Percentiles rank a stretch among this genome's conserved stretches.
Conservation (phyloP, 495 filamentous ascomycete genomes). For the Xylaria intraflava region DNA sequence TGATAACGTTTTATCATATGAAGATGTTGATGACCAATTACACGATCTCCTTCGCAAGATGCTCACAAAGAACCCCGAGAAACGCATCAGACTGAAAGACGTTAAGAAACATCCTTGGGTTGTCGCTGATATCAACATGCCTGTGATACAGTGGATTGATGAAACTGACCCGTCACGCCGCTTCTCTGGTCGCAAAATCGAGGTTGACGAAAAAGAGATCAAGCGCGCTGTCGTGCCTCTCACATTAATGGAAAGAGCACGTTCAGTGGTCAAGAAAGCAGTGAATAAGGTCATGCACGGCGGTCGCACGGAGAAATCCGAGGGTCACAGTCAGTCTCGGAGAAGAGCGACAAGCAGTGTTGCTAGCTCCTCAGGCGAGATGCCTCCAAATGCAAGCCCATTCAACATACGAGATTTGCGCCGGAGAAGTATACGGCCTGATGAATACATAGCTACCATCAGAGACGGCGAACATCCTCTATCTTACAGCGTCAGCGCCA, state of each 20-base stretch:
- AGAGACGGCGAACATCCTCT: constrained; percentile 65
- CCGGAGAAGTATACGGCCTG: constrained; percentile 62
- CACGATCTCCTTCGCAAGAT: constrained; percentile 74
- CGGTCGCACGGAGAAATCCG: constrained; percentile 43
- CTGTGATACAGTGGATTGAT: constrained; percentile 71
- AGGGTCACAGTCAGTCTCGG: constrained; percentile 47
- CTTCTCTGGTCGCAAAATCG: constrained; percentile 80
- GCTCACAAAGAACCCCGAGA: constrained; percentile 79
- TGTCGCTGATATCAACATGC: constrained; percentile 66
- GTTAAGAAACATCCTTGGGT: constrained; percentile 98
- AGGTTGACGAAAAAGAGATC: constrained; percentile 86
- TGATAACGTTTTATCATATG: constrained; percentile 70
- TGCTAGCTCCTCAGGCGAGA: constrained; percentile 47
- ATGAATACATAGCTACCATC: constrained; percentile 57
- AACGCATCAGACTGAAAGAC: constrained; percentile 81
- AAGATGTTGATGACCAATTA: constrained; percentile 76
- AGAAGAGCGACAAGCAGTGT: constrained; percentile 52
- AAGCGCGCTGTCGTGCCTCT: constrained; percentile 84
- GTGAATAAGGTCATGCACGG: constrained; percentile 54
- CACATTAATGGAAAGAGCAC: constrained; percentile 71
- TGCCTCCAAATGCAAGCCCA: constrained; percentile 26
- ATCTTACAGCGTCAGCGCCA: constrained; percentile 73
- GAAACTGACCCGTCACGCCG: constrained; percentile 82
- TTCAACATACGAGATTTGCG: constrained; percentile 45
- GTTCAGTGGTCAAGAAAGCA: constrained; percentile 61